These are phyloP conservation scores for Castanea sativa DNA, from an alignment of 306 rosid species.

Conservation along the genomic window DNA sequence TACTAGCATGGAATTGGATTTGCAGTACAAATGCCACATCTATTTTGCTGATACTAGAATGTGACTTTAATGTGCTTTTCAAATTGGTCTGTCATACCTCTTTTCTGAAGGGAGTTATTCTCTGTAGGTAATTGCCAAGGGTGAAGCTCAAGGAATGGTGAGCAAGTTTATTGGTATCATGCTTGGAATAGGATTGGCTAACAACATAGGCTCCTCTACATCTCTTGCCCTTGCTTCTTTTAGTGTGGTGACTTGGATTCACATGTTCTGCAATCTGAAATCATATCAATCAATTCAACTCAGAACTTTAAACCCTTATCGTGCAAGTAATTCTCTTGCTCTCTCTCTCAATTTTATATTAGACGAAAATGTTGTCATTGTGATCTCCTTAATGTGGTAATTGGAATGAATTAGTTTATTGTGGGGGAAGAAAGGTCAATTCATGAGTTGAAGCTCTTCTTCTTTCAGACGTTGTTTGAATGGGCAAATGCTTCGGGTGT, in stretches of 20 bases:
- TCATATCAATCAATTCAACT: constrained; percentile 86
- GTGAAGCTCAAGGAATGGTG: constrained; percentile 99
- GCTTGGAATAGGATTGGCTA: constrained; percentile 86
- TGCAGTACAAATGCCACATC: not conserved
- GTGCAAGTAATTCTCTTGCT: constrained; percentile 61
- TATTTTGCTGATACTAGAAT: not conserved
- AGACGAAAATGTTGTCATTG: not conserved
- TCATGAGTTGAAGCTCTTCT: too few species aligned
- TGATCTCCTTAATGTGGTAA: not conserved
- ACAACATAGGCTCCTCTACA: constrained; percentile 67
- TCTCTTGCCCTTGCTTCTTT: constrained; percentile 75
- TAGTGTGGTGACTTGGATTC: constrained; percentile 73
- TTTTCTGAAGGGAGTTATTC: constrained; percentile 18
- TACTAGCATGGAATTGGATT: not conserved
- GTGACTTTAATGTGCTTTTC: not conserved
- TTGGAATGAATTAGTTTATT: constrained; percentile 1
- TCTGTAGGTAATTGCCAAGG: constrained; percentile 91
- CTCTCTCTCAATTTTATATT: constrained; percentile 10
- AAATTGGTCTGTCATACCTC: not conserved
- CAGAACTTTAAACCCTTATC: constrained; percentile 90
- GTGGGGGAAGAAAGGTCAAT: not conserved
- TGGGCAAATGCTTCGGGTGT: too few species aligned
- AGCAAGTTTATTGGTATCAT: constrained; percentile 84
- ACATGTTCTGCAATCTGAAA: constrained; percentile 95
- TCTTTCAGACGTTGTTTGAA: too few species aligned